A percentile compares a stretch with the other conserved stretches of the same genome.
phyloP scores from a whole-genome alignment of 108 stramenopile species.

The Stephanodiscus minutulus region DNA sequence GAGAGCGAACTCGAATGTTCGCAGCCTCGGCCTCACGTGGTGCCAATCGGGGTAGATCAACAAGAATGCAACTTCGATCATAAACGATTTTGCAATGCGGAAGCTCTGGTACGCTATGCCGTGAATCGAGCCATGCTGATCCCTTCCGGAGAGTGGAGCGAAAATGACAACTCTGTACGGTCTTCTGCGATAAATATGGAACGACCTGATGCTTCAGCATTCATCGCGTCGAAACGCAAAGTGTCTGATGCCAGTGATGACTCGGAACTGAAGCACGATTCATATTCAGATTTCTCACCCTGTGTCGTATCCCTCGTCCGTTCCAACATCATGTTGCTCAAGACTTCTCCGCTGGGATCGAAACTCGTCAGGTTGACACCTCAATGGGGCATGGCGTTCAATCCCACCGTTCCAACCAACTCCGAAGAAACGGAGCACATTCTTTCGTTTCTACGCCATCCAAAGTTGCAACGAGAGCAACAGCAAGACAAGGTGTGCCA shows the following conservation, averaged over 20 bases:
- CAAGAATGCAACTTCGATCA: conserved; percentile 6
- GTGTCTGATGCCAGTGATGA: conserved; percentile 44
- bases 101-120: conserved; percentile 27
- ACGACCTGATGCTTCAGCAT: background rate
- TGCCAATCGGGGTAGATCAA: conserved; percentile 4
- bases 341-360: conserved; percentile 28
- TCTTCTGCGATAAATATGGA: background rate
- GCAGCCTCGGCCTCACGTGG: conserved; percentile 12
- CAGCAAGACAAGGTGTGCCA: conserved; percentile 21
- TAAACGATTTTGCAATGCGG: conserved; percentile 17
- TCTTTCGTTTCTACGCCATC: conserved; percentile 16
- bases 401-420: conserved; percentile 5
- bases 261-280: conserved; percentile 6
- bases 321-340: conserved; percentile 31
- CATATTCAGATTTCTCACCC: conserved; percentile 13
- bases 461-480: conserved; percentile 21
- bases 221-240: conserved; percentile 36
- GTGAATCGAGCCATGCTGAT: conserved; percentile 8
- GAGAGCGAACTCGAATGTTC: background rate
- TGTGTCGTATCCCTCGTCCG: conserved; percentile 25
- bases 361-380: conserved; percentile 5
- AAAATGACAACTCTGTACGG: background rate
- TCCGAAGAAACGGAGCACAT: conserved; percentile 22
- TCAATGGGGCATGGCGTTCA: conserved; percentile 7
- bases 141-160: too few relatives aligned